Base-by-base conservation (phyloP, 2,329 filamentous ascomycete species). In the Trichoderma koningiopsis region DNA sequence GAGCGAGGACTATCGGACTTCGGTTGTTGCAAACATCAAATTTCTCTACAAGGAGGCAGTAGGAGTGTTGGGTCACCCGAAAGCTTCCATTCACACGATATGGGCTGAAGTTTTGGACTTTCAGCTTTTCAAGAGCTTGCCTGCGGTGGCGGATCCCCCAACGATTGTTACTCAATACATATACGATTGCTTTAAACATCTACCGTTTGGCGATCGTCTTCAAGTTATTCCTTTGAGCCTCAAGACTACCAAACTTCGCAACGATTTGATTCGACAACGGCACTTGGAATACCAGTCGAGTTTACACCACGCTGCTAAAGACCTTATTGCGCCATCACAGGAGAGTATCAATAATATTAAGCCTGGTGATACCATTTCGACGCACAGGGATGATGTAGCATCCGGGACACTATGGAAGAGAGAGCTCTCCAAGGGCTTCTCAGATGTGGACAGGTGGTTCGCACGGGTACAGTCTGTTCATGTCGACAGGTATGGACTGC, bases 151-250 rank as follows among this genome's bases (percentile, higher is more conserved):
- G 8, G 14, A 43, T 52, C 35, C 76, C 0, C 76, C 76, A 4
- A 95, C 92, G 0, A 79, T 92, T 0, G 90, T 94, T 0, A 95
- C 93, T 0, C 87, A 89, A 0, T 92, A 91, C 68, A 86, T 91
- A 0, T 85, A 88, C 70, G 75, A 86, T 3, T 87, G 87, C 67
- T 96, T 96, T 72, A 81, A 83, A 3, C 79, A 89, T 24, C 84
- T 93, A 76, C 85, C 85, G 5, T 91, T 90, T 73, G 86, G 83
- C 0, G 76, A 81, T 2, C 79, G 85, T 2, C 80, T 93, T 6
- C 78, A 83, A 65, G 70, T 73, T 0, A 73, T 81, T 0, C 71
- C 79, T 0, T 73, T 79, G 1, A 77, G 75, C 49, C 37, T 69
- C 4, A 49, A 72, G 4, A 74, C 79, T 0, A 69, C 78, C n/a